A percentile compares a stretch with the other conserved stretches of the same genome.
Conservation (phyloP, 768 basidiomycete species). For the Kockovaella imperatae region DNA sequence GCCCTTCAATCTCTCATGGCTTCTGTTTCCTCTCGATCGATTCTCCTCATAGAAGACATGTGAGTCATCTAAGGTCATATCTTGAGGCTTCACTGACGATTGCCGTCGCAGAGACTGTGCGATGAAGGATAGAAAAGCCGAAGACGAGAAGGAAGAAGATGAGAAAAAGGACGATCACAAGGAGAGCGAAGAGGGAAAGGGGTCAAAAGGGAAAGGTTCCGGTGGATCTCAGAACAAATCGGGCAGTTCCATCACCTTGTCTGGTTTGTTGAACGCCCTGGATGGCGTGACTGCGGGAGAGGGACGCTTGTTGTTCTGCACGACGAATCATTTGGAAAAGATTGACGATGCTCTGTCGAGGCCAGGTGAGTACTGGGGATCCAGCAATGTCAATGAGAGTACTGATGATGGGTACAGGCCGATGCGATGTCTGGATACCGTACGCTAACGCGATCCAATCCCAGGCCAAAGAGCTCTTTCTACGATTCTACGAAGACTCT, state of each 20-base stretch:
- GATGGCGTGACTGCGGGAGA: slow-evolving; percentile 19
- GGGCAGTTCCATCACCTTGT: slow-evolving; percentile 11
- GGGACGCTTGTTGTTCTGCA: slow-evolving; percentile 19
- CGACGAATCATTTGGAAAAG: slow-evolving; percentile 15
- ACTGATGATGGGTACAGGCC: slow-evolving; percentile 8
- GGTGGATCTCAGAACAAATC: neutral
- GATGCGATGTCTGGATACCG: slow-evolving; percentile 83
- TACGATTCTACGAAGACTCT: slow-evolving; percentile 20
- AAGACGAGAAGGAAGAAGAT: slow-evolving; percentile 1
- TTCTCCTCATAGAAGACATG: slow-evolving; percentile 12
- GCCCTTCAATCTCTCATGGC: neutral
- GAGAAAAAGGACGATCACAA: neutral
- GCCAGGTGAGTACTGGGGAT: slow-evolving; percentile 10
- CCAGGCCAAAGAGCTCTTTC: slow-evolving; percentile 39
- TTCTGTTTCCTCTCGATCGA: neutral
- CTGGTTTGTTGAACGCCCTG: slow-evolving; percentile 25
- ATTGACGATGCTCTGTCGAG: slow-evolving; percentile 17
- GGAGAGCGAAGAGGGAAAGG: neutral
- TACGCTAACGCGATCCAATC: slow-evolving; percentile 71
- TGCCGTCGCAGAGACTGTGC: slow-evolving; percentile 5
- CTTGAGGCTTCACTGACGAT: neutral
- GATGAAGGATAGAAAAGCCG: neutral
- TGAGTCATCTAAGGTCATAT: neutral
- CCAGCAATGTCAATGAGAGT: neutral
- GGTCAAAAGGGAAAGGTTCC: no score